Evolutionary conservation across 345 rosid species (phyloP).

Genomic region (Lepidium aucheri): DNA sequence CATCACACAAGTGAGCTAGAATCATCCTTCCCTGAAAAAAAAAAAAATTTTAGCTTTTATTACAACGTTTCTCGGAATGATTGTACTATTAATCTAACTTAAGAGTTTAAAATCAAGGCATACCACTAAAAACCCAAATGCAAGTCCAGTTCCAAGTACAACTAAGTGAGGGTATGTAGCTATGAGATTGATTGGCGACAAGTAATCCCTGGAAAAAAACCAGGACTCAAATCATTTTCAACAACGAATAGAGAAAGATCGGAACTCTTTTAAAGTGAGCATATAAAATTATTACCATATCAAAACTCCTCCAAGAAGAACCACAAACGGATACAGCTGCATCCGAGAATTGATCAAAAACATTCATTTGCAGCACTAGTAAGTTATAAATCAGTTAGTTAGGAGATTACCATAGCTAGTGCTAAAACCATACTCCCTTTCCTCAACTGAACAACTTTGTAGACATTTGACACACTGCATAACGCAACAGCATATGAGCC

Average conservation of each 20-base stretch:
- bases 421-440: constrained; percentile 87
- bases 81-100: neutral
- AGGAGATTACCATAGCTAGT: constrained; percentile 76
- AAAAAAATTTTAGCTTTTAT: neutral
- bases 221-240: neutral
- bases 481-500: neutral
- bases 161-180: constrained; percentile 81
- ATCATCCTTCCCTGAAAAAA: constrained; percentile 95
- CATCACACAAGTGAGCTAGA: constrained; percentile 97
- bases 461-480: constrained; percentile 68
- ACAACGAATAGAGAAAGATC: neutral
- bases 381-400: neutral
- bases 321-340: constrained; percentile 88
- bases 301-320: constrained; percentile 81
- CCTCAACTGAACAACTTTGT: constrained; percentile 76
- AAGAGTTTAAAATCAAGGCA: constrained; percentile 13
- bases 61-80: neutral
- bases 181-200: constrained; percentile 74
- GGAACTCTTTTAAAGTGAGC: neutral
- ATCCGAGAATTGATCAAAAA: constrained; percentile 19
- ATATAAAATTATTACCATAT: constrained; percentile 48
- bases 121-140: constrained; percentile 99
- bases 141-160: constrained; percentile 92
- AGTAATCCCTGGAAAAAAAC: constrained; percentile 15
- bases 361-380: constrained; percentile 1